These are phyloP conservation scores for Extremus antarcticus DNA, from an alignment of 495 filamentous ascomycete species.

Conservation along the genomic window DNA sequence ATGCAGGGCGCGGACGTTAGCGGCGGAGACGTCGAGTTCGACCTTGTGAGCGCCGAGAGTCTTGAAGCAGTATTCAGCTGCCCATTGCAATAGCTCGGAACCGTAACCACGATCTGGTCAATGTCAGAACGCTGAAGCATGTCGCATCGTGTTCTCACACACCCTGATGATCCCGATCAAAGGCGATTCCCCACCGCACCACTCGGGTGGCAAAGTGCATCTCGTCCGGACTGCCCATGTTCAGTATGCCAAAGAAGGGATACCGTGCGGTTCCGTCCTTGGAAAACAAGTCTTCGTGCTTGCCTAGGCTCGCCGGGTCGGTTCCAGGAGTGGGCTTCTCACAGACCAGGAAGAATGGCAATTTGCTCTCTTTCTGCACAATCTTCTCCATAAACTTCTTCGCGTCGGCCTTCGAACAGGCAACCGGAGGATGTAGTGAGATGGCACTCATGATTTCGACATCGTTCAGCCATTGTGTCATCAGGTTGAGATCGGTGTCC, in stretches of 20 bases:
- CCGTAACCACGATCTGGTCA: not conserved
- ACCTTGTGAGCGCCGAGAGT: not conserved
- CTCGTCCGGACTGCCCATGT: not conserved
- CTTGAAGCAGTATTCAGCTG: not conserved
- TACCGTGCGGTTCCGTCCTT: not conserved
- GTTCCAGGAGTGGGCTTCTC: not conserved
- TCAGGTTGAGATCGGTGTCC: not conserved
- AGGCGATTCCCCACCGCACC: not conserved
- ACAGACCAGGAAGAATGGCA: constrained; percentile 1
- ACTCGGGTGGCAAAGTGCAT: not conserved
- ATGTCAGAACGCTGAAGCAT: no score
- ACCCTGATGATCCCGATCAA: not conserved
- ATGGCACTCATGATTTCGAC: not conserved
- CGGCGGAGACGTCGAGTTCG: not conserved
- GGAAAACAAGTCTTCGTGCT: not conserved
- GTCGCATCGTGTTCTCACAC: not conserved
- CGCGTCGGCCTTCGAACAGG: not conserved
- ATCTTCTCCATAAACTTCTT: not conserved
- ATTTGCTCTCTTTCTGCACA: not conserved
- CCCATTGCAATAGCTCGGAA: constrained; percentile 1
- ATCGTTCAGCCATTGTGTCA: constrained; percentile 4
- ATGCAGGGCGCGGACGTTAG: not conserved
- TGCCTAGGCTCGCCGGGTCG: not conserved
- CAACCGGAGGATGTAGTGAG: not conserved
- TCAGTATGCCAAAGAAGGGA: not conserved